phyloP scores from a whole-genome alignment of 2,329 filamentous ascomycete species.

The Amauroascus verrucosus region DNA sequence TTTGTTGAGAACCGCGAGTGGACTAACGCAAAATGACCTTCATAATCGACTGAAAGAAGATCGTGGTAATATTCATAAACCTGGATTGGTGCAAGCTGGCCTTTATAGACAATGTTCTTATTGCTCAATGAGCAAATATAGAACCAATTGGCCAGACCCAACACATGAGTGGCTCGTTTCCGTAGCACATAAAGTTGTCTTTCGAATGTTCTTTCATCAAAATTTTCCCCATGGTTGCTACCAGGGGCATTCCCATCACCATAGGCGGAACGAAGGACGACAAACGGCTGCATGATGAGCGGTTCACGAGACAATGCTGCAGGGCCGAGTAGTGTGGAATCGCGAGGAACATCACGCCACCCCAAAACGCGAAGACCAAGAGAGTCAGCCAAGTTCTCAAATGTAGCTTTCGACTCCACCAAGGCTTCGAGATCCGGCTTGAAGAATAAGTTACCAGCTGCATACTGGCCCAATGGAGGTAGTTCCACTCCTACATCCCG shows the following conservation, averaged over 20 bases:
- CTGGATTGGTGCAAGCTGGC: conserved; percentile 84
- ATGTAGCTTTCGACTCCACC: conserved; percentile 79
- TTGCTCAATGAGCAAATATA: conserved; percentile 94
- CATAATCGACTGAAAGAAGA: conserved; percentile 90
- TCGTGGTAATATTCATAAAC: conserved; percentile 98
- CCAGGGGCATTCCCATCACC: conserved; percentile 70
- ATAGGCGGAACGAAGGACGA: conserved; percentile 77
- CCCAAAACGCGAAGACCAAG: conserved; percentile 83
- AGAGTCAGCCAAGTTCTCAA: conserved; percentile 85
- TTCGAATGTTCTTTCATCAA: conserved; percentile 80
- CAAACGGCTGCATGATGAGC: conserved; percentile 88
- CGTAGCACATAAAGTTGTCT: conserved; percentile 86
- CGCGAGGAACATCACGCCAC: conserved; percentile 90
- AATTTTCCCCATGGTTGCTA: conserved; percentile 64
- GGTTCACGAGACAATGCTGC: conserved; percentile 90
- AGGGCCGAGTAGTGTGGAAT: conserved; percentile 85
- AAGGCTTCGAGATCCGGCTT: conserved; percentile 88
- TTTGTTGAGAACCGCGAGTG: conserved; percentile 98
- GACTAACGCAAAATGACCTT: conserved; percentile 91
- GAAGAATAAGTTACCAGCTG: conserved; percentile 96
- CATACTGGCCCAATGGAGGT: conserved; percentile 84
- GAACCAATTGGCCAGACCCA: conserved; percentile 97
- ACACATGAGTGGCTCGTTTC: conserved; percentile 89
- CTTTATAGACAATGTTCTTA: conserved; percentile 99
- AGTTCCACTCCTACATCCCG: conserved; percentile 80